These are phyloP conservation scores for Medicago lupulina DNA, from an alignment of 306 rosid genomes.

Conservation along the genomic window DNA sequence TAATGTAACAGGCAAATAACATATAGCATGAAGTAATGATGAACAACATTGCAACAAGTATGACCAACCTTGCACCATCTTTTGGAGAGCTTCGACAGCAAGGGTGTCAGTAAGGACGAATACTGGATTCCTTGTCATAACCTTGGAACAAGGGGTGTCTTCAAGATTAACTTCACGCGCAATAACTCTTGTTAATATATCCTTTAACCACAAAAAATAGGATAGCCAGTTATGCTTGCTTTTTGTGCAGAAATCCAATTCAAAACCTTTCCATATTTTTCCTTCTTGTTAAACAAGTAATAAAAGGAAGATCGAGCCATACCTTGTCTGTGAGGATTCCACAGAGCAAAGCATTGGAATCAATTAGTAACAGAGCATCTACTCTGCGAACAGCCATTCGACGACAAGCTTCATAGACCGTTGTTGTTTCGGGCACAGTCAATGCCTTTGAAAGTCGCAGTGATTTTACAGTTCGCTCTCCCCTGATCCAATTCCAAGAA, in stretches of 20 bases:
- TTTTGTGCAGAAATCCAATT: constrained; percentile 21
- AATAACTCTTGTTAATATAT: constrained; percentile 85
- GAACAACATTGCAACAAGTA: neutral
- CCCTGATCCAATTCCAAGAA: constrained; percentile 61
- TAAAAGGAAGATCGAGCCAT: constrained; percentile 24
- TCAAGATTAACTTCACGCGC: constrained; percentile 77
- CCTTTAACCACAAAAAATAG: constrained; percentile 59
- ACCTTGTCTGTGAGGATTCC: constrained; percentile 99
- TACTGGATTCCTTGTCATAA: constrained; percentile 91
- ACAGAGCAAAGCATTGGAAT: constrained; percentile 92
- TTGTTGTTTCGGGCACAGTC: constrained; percentile 85
- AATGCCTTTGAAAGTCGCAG: constrained; percentile 88
- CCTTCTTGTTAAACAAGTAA: constrained; percentile 1
- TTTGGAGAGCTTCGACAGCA: constrained; percentile 99
- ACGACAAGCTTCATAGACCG: constrained; percentile 81
- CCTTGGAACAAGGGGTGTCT: constrained; percentile 85
- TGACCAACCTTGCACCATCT: constrained; percentile 97
- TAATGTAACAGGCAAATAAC: neutral
- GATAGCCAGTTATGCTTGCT: constrained; percentile 19
- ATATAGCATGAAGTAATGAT: constrained; percentile 2
- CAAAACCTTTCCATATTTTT: neutral
- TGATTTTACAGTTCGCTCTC: constrained; percentile 87
- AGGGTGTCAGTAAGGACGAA: constrained; percentile 94
- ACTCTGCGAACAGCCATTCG: constrained; percentile 92
- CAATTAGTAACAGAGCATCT: constrained; percentile 88